Evolutionary conservation across 2,329 filamentous ascomycete genomes (phyloP).

Genomic region (Penicillium oxalicum): DNA sequence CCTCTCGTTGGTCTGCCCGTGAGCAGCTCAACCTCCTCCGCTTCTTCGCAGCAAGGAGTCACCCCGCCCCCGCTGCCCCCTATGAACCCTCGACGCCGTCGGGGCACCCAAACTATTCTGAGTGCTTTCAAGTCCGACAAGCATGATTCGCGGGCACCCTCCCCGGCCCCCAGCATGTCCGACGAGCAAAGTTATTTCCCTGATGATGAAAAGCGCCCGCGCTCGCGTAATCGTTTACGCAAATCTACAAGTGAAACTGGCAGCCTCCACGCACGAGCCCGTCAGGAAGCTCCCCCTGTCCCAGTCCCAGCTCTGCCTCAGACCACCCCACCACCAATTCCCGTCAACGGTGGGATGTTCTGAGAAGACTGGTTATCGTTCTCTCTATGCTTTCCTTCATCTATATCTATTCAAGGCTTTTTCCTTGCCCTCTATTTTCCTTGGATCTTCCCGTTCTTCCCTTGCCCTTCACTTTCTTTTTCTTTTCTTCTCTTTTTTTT

Average conservation of each 20-base stretch:
- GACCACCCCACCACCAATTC: slow-evolving; percentile 26
- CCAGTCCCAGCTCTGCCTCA: slow-evolving; percentile 29
- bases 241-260: slow-evolving; percentile 39
- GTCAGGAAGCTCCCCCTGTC: slow-evolving; percentile 34
- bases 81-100: slow-evolving; percentile 55
- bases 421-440: background rate
- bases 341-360: slow-evolving; percentile 36
- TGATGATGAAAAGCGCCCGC: slow-evolving; percentile 39
- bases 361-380: slow-evolving; percentile 14
- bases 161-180: slow-evolving; percentile 15
- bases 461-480: background rate
- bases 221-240: slow-evolving; percentile 19
- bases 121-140: slow-evolving; percentile 35
- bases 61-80: slow-evolving; percentile 51
- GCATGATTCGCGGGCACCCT: slow-evolving; percentile 22
- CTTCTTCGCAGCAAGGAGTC: slow-evolving; percentile 47
- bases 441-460: slow-evolving; percentile 2
- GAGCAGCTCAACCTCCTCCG: slow-evolving; percentile 23
- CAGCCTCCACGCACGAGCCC: slow-evolving; percentile 42
- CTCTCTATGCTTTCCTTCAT: too few relatives aligned
- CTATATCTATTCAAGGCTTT: slow-evolving; percentile 1
- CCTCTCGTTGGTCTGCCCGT: slow-evolving; percentile 53
- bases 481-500: slow-evolving; percentile 4
- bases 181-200: slow-evolving; percentile 19
- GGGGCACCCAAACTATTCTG: slow-evolving; percentile 41